Conservation (phyloP, 768 basidiomycete species). For the Hemileccinum impolitum region DNA sequence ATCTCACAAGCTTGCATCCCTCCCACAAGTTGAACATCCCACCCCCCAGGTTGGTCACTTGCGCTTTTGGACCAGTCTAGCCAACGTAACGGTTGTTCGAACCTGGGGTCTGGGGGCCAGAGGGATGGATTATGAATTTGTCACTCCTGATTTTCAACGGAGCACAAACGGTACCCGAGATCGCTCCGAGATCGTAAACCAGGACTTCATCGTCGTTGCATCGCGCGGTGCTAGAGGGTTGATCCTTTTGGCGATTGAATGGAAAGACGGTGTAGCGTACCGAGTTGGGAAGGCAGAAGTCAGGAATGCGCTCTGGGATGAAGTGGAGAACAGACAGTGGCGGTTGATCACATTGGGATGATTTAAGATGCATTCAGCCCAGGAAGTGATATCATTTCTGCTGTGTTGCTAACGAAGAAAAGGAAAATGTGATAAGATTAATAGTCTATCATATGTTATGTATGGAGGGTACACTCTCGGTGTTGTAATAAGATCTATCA, state of each 20-base stretch:
- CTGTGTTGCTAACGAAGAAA: too few relatives aligned
- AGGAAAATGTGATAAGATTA: too few relatives aligned
- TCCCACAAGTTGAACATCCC: not conserved
- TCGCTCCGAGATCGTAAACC: constrained; percentile 1
- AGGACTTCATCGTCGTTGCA: not conserved
- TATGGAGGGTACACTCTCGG: too few relatives aligned
- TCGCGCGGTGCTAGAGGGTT: not conserved
- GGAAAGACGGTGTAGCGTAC: not conserved
- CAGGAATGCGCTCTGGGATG: not conserved
- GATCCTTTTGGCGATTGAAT: not conserved
- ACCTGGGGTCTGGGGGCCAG: not conserved
- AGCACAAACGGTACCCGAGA: not conserved
- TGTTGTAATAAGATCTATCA: not conserved
- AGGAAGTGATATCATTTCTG: too few relatives aligned
- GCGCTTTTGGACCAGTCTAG: constrained; percentile 16
- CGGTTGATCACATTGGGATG: not conserved
- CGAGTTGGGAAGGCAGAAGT: not conserved
- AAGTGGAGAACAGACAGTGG: not conserved
- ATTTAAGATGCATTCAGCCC: not conserved
- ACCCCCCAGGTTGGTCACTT: constrained; percentile 5
- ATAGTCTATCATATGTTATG: too few relatives aligned
- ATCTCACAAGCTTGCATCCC: not conserved
- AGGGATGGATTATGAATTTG: not conserved
- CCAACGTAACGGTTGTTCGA: not conserved
- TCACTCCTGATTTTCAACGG: not conserved